These are phyloP conservation scores for Apodospora peruviana DNA, from an alignment of 495 filamentous ascomycete species.

Conservation along the genomic window DNA sequence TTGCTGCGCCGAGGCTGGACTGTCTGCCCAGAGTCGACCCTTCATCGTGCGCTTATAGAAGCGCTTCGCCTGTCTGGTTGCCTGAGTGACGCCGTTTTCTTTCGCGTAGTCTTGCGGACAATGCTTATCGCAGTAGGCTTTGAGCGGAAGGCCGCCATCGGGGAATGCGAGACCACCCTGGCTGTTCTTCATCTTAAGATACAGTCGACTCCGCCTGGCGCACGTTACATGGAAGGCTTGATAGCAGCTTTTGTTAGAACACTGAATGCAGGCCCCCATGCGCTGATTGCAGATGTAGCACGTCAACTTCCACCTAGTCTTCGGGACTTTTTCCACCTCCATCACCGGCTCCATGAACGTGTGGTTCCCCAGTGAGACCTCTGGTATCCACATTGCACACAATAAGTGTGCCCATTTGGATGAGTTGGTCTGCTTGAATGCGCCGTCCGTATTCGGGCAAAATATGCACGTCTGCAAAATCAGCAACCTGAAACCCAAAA, in stretches of 20 bases:
- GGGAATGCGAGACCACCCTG: slow-evolving; percentile 73
- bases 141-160: slow-evolving; percentile 76
- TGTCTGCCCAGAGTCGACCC: slow-evolving; percentile 83
- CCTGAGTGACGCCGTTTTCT: slow-evolving; percentile 64
- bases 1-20: slow-evolving; percentile 77
- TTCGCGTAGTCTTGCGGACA: slow-evolving; percentile 83
- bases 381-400: slow-evolving; percentile 97
- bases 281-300: slow-evolving; percentile 97
- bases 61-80: slow-evolving; percentile 49
- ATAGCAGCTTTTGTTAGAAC: slow-evolving; percentile 94
- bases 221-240: slow-evolving; percentile 98
- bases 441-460: slow-evolving; percentile 94
- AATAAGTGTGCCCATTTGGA: slow-evolving; percentile 95
- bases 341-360: slow-evolving; percentile 98
- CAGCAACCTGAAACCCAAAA: neutral
- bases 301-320: slow-evolving; percentile 82
- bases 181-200: slow-evolving; percentile 92
- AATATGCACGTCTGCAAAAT: slow-evolving; percentile 78
- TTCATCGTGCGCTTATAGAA: slow-evolving; percentile 87
- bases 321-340: slow-evolving; percentile 95
- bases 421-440: slow-evolving; percentile 95
- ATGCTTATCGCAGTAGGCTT: slow-evolving; percentile 96
- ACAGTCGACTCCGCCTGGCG: slow-evolving; percentile 79
- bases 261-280: slow-evolving; percentile 98
- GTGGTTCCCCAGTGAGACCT: slow-evolving; percentile 90